A percentile compares a stretch with the other conserved stretches of the same genome.
phyloP scores from a whole-genome alignment of 78 protist genomes.

The Dictyostelium capitatum region DNA sequence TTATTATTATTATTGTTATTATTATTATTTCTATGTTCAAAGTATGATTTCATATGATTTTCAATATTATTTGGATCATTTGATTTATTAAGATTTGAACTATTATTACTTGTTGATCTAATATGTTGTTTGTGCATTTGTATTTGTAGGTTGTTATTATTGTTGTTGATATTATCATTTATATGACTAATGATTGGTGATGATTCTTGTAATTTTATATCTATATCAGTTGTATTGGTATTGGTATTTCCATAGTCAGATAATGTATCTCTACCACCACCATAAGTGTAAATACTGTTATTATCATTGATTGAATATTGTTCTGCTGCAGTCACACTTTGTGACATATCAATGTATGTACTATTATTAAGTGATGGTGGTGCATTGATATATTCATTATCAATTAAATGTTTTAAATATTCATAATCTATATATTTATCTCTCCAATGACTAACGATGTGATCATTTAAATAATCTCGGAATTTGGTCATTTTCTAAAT shows the following conservation, averaged over 20 bases:
- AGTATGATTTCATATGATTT: not conserved
- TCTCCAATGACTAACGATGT: conserved; percentile 54
- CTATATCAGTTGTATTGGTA: too few relatives aligned
- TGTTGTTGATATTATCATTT: not conserved
- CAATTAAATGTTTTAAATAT: conserved; percentile 41
- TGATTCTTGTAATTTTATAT: too few relatives aligned
- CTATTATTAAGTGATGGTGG: conserved; percentile 17
- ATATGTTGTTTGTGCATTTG: not conserved
- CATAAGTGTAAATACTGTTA: not conserved
- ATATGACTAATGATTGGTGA: not conserved
- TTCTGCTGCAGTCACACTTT: not conserved
- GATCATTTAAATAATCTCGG: conserved; percentile 1
- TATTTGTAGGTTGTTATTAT: not conserved
- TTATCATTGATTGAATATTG: not conserved
- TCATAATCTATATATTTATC: conserved; percentile 75
- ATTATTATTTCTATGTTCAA: not conserved
- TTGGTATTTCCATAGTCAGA: not conserved
- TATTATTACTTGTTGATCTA: not conserved
- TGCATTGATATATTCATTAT: not conserved
- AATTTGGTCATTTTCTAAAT: not conserved
- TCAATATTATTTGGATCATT: not conserved
- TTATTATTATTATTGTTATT: not conserved
- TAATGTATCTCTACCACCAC: not conserved
- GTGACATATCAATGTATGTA: not conserved
- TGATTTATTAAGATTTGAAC: not conserved